Percentiles rank a stretch among this genome's conserved stretches.
phyloP scores from a whole-genome alignment of 805 yeast species.

The Pichia gijzeniarum region DNA sequence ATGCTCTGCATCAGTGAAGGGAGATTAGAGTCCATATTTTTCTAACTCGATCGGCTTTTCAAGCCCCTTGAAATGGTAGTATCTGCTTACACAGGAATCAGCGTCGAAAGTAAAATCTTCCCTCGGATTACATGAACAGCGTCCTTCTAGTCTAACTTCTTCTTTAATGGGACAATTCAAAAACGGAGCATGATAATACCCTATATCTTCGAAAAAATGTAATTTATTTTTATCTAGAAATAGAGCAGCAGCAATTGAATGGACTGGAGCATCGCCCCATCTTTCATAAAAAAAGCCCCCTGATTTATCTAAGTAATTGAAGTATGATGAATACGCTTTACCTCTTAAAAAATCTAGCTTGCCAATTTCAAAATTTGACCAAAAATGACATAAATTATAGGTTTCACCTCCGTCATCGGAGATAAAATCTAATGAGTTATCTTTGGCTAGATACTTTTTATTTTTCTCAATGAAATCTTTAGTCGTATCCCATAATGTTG shows the following conservation, averaged over 20 bases:
- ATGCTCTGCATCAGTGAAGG: no score
- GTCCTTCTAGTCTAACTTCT: conserved; percentile 46
- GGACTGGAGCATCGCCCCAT: conserved; percentile 94
- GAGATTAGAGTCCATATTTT: conserved; percentile 28
- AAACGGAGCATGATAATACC: conserved; percentile 78
- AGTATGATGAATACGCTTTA: conserved; percentile 61
- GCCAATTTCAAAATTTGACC: conserved; percentile 86
- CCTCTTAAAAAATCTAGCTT: conserved; percentile 65
- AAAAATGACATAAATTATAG: conserved; percentile 79
- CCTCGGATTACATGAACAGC: conserved; percentile 67
- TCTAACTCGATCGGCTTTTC: conserved; percentile 64
- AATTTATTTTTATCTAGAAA: conserved; percentile 62
- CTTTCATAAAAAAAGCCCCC: conserved; percentile 89
- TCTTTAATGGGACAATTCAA: conserved; percentile 68
- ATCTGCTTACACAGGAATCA: conserved; percentile 63
- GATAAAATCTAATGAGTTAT: conserved; percentile 62
- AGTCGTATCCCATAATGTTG: conserved; percentile 72
- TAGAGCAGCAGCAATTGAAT: conserved; percentile 76
- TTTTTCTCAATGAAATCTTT: conserved; percentile 47
- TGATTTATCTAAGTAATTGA: conserved; percentile 63
- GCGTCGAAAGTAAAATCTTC: conserved; percentile 71
- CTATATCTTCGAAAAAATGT: conserved; percentile 78
- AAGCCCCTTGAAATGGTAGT: conserved; percentile 45
- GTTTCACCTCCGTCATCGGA: conserved; percentile 60
- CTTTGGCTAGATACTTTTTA: conserved; percentile 53